Percentiles rank a stretch among this genome's conserved stretches.
Conservation (phyloP, 371 early-diverging fungal genomes). For the Umbelopsis sp. region DNA sequence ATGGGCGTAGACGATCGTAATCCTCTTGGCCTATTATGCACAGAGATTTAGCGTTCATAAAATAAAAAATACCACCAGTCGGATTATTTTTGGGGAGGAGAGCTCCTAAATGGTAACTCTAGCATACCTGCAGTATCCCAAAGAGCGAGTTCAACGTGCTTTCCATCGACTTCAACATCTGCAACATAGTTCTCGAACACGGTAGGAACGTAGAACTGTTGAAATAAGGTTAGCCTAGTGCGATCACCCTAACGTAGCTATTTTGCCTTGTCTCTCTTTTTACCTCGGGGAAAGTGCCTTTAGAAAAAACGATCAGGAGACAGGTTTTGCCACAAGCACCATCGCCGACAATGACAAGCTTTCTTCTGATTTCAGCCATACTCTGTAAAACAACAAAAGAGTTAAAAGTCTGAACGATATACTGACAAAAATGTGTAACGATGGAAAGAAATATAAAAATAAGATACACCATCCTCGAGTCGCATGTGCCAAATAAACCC, state of each 20-base stretch:
- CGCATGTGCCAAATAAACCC: slow-evolving; percentile 13
- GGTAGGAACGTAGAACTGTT: slow-evolving; percentile 78
- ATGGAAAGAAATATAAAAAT: not conserved
- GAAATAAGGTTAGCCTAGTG: not conserved
- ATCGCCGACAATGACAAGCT: slow-evolving; percentile 95
- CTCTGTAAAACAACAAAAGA: not conserved
- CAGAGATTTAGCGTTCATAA: slow-evolving; percentile 50
- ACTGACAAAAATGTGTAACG: not conserved
- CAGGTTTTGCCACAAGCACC: slow-evolving; percentile 97
- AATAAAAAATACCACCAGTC: slow-evolving; percentile 46
- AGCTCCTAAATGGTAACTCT: not conserved
- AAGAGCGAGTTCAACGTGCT: slow-evolving; percentile 81
- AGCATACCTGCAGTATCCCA: slow-evolving; percentile 91
- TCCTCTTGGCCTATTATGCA: slow-evolving; percentile 73
- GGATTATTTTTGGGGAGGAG: not conserved
- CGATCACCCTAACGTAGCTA: slow-evolving; percentile 36
- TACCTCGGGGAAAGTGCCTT: slow-evolving; percentile 88
- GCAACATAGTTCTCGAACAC: slow-evolving; percentile 92
- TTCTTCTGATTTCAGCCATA: slow-evolving; percentile 35
- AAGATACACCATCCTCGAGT: not conserved
- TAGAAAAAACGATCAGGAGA: slow-evolving; percentile 88
- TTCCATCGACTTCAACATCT: slow-evolving; percentile 83
- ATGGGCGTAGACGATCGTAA: slow-evolving; percentile 89
- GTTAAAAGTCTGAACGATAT: not conserved
- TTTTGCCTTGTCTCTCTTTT: slow-evolving; percentile 52